Evolutionary conservation across 1,284 basidiomycete species (phyloP).

Genomic region (Leucocoprinus gongylophorus): DNA sequence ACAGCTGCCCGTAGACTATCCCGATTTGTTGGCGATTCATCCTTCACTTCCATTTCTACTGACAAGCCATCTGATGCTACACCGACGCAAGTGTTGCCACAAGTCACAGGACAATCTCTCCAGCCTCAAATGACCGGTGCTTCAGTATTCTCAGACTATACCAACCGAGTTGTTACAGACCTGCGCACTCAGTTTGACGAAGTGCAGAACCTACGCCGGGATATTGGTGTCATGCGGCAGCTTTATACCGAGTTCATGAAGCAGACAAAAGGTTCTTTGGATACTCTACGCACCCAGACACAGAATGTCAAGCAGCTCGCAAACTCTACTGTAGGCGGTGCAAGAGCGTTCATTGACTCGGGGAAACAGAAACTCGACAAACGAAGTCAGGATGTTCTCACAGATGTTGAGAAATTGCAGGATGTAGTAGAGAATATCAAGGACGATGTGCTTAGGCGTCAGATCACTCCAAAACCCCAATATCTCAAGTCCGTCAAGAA

Average conservation of each 20-base stretch:
- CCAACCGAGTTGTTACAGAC: constrained; percentile 67
- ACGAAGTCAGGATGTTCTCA: constrained; percentile 85
- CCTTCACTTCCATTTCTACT: constrained; percentile 20
- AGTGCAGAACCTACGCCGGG: constrained; percentile 87
- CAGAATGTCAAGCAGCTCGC: constrained; percentile 83
- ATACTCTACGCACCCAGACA: constrained; percentile 74
- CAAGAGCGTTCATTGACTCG: constrained; percentile 83
- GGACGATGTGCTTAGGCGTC: constrained; percentile 87
- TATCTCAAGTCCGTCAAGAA: constrained; percentile 69
- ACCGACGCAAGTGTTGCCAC: constrained; percentile 40
- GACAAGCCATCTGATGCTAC: constrained; percentile 18
- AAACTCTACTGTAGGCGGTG: constrained; percentile 75
- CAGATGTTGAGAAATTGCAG: constrained; percentile 89
- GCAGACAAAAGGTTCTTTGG: constrained; percentile 82
- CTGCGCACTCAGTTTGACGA: constrained; percentile 92
- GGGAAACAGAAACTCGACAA: constrained; percentile 88
- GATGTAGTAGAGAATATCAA: constrained; percentile 89
- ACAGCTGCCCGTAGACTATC: constrained; percentile 64
- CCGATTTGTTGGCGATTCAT: constrained; percentile 43
- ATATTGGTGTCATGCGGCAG: constrained; percentile 90
- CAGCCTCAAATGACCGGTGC: constrained; percentile 69
- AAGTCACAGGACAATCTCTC: constrained; percentile 60
- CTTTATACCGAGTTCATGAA: constrained; percentile 90
- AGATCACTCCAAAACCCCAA: constrained; percentile 75
- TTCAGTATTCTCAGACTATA: constrained; percentile 66